These are phyloP conservation scores for Picea sitchensis DNA, from an alignment of 75 land plant genomes.

Conservation along the genomic window DNA sequence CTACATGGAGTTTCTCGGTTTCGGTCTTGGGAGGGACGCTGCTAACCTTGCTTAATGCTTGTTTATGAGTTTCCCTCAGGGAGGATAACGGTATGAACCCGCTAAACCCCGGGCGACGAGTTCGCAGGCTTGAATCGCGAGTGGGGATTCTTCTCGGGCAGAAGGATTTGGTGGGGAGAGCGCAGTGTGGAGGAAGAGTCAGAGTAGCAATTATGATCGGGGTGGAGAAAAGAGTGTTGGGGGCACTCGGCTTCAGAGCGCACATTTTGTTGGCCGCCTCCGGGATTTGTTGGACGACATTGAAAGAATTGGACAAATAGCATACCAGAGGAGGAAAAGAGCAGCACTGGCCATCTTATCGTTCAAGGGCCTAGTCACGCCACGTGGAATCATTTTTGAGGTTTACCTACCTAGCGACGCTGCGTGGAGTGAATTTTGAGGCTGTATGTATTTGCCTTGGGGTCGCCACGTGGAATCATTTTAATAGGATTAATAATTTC, in stretches of 20 bases:
- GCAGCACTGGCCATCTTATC: not conserved
- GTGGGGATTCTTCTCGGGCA: not conserved
- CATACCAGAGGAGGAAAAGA: not conserved
- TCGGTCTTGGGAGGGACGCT: slow-evolving; percentile 6
- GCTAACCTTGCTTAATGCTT: slow-evolving; percentile 13
- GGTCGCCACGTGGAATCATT: no score
- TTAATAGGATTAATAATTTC: no score
- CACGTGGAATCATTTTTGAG: not conserved
- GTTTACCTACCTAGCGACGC: no score
- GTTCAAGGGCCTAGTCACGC: not conserved
- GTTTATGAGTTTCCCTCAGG: slow-evolving; percentile 34
- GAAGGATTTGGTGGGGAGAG: not conserved
- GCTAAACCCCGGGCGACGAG: not conserved
- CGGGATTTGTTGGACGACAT: not conserved
- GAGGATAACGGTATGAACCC: slow-evolving; percentile 30
- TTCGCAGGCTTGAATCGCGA: not conserved
- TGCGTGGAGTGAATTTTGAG: no score
- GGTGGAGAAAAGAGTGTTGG: not conserved
- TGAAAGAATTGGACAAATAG: not conserved
- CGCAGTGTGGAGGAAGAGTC: not conserved
- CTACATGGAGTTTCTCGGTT: not conserved
- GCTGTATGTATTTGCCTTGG: no score
- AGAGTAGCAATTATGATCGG: not conserved
- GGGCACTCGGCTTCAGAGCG: not conserved
- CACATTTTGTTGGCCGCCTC: slow-evolving; percentile 3